Conservation (phyloP, 305 asterid genomes). For the Salvia sclarea region DNA sequence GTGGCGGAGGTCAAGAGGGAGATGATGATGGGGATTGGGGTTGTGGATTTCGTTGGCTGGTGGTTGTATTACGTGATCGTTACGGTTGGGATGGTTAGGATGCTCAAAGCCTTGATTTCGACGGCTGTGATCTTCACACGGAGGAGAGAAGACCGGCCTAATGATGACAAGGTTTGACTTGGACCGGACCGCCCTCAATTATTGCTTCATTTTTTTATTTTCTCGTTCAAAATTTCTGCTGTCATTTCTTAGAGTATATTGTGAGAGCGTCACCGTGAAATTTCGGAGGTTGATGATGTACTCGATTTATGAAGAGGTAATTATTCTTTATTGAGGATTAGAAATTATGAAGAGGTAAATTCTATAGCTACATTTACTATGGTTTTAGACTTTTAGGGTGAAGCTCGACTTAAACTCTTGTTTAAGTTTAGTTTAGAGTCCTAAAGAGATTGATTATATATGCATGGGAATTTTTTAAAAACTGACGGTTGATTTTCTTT, state of each 20-base stretch:
- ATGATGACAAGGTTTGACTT: conserved; percentile 43
- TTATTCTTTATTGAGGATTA: neutral
- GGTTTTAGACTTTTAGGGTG: too few relatives aligned
- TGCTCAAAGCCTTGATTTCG: conserved; percentile 43
- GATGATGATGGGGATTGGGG: conserved; percentile 50
- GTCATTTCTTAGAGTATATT: neutral
- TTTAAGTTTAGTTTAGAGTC: too few relatives aligned
- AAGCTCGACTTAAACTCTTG: too few relatives aligned
- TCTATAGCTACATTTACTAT: too few relatives aligned
- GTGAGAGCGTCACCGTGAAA: conserved; percentile 5
- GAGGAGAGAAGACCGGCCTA: conserved; percentile 33
- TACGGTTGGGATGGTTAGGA: conserved; percentile 52
- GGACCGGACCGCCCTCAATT: conserved; percentile 17
- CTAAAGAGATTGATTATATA: too few relatives aligned
- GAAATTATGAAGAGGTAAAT: too few relatives aligned
- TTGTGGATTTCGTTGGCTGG: conserved; percentile 68
- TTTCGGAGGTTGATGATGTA: conserved; percentile 4
- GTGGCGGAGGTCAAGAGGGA: conserved; percentile 68
- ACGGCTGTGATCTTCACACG: conserved; percentile 39
- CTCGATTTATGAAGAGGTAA: neutral
- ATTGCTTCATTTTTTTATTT: neutral
- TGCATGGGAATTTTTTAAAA: too few relatives aligned
- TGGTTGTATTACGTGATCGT: conserved; percentile 70
- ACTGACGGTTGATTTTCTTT: neutral
- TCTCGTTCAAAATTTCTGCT: neutral